Conservation (phyloP, 768 basidiomycete species). For the Arthromyces matolae region DNA sequence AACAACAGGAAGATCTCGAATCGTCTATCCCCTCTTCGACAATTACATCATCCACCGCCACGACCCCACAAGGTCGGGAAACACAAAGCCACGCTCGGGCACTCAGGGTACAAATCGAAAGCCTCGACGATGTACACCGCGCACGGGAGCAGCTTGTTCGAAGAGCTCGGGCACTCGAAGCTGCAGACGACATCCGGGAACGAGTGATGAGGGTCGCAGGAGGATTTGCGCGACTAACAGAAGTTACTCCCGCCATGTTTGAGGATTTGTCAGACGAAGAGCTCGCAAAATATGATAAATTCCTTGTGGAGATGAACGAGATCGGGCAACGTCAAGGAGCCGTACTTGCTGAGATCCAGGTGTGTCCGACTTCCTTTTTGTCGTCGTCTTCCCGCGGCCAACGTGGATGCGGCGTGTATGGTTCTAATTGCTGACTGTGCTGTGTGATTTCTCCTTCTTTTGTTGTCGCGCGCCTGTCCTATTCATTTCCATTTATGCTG, state of each 20-base stretch:
- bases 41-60: slow-evolving; percentile 23
- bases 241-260: slow-evolving; percentile 84
- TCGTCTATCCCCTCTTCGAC: slow-evolving; percentile 67
- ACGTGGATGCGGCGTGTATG: neutral
- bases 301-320: slow-evolving; percentile 54
- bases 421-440: neutral
- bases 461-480: neutral
- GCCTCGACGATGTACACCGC: slow-evolving; percentile 68
- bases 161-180: slow-evolving; percentile 58
- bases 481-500: neutral
- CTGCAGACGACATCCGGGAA: slow-evolving; percentile 69
- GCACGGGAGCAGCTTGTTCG: slow-evolving; percentile 59
- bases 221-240: slow-evolving; percentile 60
- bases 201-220: slow-evolving; percentile 64
- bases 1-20: slow-evolving; percentile 59
- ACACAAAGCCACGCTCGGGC: slow-evolving; percentile 66
- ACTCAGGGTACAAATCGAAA: slow-evolving; percentile 72
- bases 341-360: slow-evolving; percentile 67
- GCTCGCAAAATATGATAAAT: slow-evolving; percentile 77
- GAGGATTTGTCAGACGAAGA: slow-evolving; percentile 79
- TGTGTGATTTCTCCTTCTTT: neutral
- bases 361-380: slow-evolving; percentile 27
- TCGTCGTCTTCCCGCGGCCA: neutral
- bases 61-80: slow-evolving; percentile 38
- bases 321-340: slow-evolving; percentile 59